Percentiles rank a stretch among this genome's conserved stretches.
These are phyloP conservation scores for Pistacia integerrima DNA, from an alignment of 345 rosid genomes.

Conservation along the genomic window DNA sequence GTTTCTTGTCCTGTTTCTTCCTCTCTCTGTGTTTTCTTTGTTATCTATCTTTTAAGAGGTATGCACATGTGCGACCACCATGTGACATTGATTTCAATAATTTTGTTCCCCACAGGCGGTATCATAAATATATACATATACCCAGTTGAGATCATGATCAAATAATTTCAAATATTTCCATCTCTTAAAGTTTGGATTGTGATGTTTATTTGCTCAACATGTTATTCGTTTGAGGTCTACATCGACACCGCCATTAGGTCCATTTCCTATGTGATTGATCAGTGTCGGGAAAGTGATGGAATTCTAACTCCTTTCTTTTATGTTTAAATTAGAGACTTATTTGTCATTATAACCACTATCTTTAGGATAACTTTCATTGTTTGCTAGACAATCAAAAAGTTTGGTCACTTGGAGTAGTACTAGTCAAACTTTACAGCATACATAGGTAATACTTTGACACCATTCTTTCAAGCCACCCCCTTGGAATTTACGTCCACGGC, in stretches of 20 bases:
- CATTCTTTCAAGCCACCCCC: background rate
- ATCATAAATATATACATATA: conserved; percentile 15
- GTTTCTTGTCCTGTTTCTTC: conserved; percentile 18
- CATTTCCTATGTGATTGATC: background rate
- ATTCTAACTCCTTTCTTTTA: conserved; percentile 13
- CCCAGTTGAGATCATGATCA: conserved; percentile 17
- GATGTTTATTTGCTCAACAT: conserved; percentile 6
- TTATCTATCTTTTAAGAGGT: conserved; percentile 13
- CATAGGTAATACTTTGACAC: conserved; percentile 9
- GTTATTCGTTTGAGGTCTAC: background rate
- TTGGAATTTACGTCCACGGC: too few species aligned
- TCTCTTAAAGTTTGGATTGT: conserved; percentile 18
- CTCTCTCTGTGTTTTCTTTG: conserved; percentile 11
- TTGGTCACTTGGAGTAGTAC: conserved; percentile 4
- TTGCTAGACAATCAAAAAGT: background rate
- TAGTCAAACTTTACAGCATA: background rate
- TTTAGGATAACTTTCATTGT: conserved; percentile 10
- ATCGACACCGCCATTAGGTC: background rate
- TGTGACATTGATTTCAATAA: conserved; percentile 32
- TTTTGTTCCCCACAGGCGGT: conserved; percentile 33
- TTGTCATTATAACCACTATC: background rate
- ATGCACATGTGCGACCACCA: conserved; percentile 33
- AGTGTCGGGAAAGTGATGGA: conserved; percentile 21
- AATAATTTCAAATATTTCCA: conserved; percentile 13
- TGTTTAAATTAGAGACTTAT: background rate